Evolutionary conservation across 2,329 filamentous ascomycete genomes (phyloP).

Genomic region (Teratosphaeria nubilosa): DNA sequence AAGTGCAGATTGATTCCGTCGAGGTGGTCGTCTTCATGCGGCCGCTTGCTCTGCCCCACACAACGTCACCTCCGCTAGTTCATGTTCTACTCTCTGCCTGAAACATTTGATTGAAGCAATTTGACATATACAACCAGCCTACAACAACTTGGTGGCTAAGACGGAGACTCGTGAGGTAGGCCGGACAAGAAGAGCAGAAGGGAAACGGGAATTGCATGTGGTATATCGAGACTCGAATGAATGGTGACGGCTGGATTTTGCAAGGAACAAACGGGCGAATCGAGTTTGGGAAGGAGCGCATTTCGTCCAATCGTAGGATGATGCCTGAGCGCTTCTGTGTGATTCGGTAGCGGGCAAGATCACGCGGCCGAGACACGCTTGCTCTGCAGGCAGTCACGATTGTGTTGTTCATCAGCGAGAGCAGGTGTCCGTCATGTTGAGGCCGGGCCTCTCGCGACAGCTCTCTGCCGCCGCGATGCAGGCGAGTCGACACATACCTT

Average conservation of each 20-base stretch:
- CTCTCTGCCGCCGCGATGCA: conserved; percentile 16
- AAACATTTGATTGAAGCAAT: not conserved
- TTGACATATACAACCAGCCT: not conserved
- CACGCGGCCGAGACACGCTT: not conserved
- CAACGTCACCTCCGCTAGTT: not conserved
- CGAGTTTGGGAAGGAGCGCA: not conserved
- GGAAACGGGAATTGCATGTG: not conserved
- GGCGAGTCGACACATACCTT: not conserved
- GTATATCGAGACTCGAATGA: not conserved
- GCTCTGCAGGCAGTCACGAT: not conserved
- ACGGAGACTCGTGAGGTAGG: not conserved
- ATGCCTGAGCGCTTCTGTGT: not conserved
- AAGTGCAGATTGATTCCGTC: not conserved
- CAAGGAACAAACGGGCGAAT: not conserved
- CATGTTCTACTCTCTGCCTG: not conserved
- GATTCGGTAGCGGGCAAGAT: not conserved
- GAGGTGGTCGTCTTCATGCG: not conserved
- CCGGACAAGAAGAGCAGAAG: not conserved
- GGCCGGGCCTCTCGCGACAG: conserved; percentile 23
- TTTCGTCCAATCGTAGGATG: not conserved
- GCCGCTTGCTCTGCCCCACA: not conserved
- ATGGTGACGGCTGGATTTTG: not conserved
- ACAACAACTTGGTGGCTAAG: not conserved
- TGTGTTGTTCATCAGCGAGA: not conserved
- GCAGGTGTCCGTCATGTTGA: not conserved